Conservation (phyloP, 1,284 basidiomycete genomes). For the Fistulinella cinereoalba region DNA sequence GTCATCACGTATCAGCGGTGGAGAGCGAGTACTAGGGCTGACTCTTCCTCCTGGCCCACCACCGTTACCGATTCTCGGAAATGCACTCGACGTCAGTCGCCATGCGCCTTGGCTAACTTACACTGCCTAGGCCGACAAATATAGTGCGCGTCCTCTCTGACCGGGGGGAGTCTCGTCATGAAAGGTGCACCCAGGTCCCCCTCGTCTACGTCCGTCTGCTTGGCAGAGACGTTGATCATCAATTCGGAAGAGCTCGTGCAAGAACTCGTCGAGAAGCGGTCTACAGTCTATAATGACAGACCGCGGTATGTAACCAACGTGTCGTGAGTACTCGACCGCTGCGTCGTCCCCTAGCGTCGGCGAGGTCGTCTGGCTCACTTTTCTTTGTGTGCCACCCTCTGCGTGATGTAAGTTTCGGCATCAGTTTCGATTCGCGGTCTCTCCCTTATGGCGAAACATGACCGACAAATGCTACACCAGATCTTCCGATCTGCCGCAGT, state of each 20-base stretch:
- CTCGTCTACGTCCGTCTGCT: no score
- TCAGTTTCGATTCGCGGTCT: constrained; percentile 6
- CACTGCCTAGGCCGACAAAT: no score
- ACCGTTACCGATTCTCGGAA: no score
- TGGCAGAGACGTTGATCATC: no score
- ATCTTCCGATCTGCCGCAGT: constrained; percentile 1
- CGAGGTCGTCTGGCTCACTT: not conserved
- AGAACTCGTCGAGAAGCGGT: constrained; percentile 24
- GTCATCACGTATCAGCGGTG: no score
- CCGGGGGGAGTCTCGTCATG: no score
- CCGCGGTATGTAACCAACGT: constrained; percentile 9
- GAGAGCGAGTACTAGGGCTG: no score
- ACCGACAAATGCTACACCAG: not conserved
- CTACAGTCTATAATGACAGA: constrained; percentile 23
- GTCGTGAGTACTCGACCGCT: constrained; percentile 1
- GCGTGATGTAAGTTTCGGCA: constrained; percentile 1
- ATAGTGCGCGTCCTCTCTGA: no score
- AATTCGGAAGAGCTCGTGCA: constrained; percentile 21
- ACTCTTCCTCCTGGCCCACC: no score
- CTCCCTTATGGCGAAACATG: constrained; percentile 7
- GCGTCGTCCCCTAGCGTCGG: not conserved
- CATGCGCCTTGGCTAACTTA: no score
- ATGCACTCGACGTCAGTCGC: no score
- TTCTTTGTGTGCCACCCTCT: not conserved
- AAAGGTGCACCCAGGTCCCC: no score